These are phyloP conservation scores for Benincasa hispida DNA, from an alignment of 306 rosid species.

Conservation along the genomic window DNA sequence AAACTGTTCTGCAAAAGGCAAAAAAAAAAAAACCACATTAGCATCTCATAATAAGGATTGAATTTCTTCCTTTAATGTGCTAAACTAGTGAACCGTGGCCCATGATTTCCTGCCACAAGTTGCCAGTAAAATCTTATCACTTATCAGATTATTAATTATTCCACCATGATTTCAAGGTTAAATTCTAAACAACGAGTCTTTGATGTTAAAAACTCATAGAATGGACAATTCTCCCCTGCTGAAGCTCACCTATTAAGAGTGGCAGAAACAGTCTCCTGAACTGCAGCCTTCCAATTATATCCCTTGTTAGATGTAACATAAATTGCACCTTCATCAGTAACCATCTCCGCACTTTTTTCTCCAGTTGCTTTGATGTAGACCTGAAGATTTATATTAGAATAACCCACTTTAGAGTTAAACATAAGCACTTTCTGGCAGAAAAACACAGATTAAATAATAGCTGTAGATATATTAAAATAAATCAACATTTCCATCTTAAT, in stretches of 20 bases:
- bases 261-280: constrained; percentile 96
- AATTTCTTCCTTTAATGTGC: not conserved
- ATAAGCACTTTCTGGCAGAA: not conserved
- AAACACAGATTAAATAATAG: not conserved
- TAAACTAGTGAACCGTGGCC: not conserved
- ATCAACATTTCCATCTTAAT: not conserved
- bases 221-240: not conserved
- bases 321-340: constrained; percentile 92
- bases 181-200: not conserved
- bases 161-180: not conserved
- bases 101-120: not conserved
- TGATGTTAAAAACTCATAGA: not conserved
- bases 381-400: constrained; percentile 26
- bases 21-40: constrained; percentile 18
- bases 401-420: not conserved
- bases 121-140: not conserved
- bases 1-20: constrained; percentile 86
- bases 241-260: constrained; percentile 77
- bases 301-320: constrained; percentile 88
- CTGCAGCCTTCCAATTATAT: constrained; percentile 93
- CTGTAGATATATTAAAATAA: not conserved
- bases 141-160: not conserved
- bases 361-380: constrained; percentile 88
- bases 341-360: constrained; percentile 95
- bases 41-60: not conserved